These are phyloP conservation scores for Rhizopogon vesiculosus DNA, from an alignment of 768 basidiomycete species.

Conservation along the genomic window DNA sequence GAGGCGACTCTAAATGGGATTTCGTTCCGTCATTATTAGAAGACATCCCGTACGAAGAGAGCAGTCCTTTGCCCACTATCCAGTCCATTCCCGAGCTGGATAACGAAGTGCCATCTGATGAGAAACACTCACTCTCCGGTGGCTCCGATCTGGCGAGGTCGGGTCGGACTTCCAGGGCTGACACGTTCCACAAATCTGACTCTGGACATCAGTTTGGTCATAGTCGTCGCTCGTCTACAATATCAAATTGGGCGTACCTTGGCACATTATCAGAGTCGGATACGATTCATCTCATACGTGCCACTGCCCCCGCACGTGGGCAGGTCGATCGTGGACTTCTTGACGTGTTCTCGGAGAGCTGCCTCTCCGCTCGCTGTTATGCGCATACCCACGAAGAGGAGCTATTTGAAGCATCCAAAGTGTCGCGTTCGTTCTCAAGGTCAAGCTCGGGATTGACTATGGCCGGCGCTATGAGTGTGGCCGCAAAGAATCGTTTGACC, in stretches of 20 bases:
- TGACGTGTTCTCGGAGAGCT: constrained; percentile 77
- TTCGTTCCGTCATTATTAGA: constrained; percentile 27
- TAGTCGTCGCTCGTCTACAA: constrained; percentile 59
- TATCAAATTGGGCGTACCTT: constrained; percentile 60
- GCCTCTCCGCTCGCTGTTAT: constrained; percentile 62
- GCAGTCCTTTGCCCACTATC: constrained; percentile 46
- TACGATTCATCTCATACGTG: constrained; percentile 62
- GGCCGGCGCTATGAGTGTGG: constrained; percentile 48
- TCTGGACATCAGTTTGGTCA: constrained; percentile 13
- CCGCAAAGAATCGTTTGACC: constrained; percentile 53
- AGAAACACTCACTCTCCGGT: not conserved
- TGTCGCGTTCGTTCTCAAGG: constrained; percentile 41
- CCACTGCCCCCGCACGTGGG: constrained; percentile 58
- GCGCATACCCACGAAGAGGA: constrained; percentile 60
- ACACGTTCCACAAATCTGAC: constrained; percentile 14
- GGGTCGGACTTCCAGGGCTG: constrained; percentile 16
- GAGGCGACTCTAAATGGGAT: constrained; percentile 39
- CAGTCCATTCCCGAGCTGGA: constrained; percentile 51
- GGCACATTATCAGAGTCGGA: constrained; percentile 41
- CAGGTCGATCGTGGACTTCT: constrained; percentile 73
- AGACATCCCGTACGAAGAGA: constrained; percentile 36
- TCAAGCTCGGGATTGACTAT: constrained; percentile 58
- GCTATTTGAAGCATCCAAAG: constrained; percentile 52
- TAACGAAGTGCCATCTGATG: constrained; percentile 2
- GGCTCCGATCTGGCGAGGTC: constrained; percentile 1